Evolutionary conservation across 2,329 filamentous ascomycete species (phyloP).

Genomic region (Colletotrichum falcatum): DNA sequence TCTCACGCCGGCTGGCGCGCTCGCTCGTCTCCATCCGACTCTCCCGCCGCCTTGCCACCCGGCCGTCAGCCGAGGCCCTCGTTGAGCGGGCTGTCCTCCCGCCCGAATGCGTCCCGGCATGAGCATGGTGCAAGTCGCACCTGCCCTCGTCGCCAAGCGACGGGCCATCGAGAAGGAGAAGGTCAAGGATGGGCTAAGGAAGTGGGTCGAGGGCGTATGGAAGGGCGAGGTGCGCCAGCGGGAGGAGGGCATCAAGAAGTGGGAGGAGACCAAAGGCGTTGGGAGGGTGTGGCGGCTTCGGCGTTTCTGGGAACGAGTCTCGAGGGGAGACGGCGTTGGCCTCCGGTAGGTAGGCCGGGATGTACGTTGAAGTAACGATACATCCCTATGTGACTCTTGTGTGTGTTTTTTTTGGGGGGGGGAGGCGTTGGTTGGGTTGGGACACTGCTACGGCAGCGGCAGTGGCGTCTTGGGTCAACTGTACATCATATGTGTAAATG

Average conservation of each 20-base stretch:
- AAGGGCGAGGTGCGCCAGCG: constrained; percentile 63
- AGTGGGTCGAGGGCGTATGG: constrained; percentile 73
- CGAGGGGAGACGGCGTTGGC: constrained; percentile 52
- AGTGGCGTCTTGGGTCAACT: background rate
- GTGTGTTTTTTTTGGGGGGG: background rate
- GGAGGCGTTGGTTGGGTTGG: constrained; percentile 10
- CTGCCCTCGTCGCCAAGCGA: constrained; percentile 71
- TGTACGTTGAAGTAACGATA: background rate
- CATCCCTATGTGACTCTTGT: too few species aligned
- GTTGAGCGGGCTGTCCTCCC: constrained; percentile 75
- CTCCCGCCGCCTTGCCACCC: constrained; percentile 68
- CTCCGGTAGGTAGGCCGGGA: constrained; percentile 33
- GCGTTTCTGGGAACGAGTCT: constrained; percentile 75
- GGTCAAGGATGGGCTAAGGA: constrained; percentile 74
- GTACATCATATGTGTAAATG: background rate
- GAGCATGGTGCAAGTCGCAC: constrained; percentile 61
- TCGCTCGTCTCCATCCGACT: constrained; percentile 75
- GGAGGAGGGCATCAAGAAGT: constrained; percentile 59
- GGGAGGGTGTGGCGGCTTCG: constrained; percentile 71
- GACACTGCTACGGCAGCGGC: constrained; percentile 13
- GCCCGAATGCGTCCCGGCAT: constrained; percentile 68
- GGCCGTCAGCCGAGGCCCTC: constrained; percentile 70
- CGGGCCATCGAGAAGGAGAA: constrained; percentile 74
- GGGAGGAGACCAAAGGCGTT: constrained; percentile 64
- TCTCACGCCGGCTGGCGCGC: constrained; percentile 72